Evolutionary conservation across 805 yeast species (phyloP).

Genomic region (Yamadazyma kitorensis): DNA sequence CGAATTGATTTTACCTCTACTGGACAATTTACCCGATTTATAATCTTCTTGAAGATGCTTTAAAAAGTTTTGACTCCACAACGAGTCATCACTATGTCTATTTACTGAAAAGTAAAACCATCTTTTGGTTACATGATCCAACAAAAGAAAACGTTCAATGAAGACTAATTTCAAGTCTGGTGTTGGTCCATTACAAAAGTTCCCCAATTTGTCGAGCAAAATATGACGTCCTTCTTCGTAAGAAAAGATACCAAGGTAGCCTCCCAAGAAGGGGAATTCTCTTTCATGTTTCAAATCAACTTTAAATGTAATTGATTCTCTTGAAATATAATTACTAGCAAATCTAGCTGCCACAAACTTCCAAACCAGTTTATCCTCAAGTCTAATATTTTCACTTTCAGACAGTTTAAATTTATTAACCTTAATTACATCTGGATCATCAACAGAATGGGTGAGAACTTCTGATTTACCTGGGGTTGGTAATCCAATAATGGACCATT

Average conservation of each 20-base stretch:
- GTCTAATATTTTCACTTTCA: slow-evolving; percentile 5
- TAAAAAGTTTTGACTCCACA: slow-evolving; percentile 31
- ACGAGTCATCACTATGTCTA: slow-evolving; percentile 26
- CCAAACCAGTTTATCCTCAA: slow-evolving; percentile 42
- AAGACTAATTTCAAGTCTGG: slow-evolving; percentile 79
- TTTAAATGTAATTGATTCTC: slow-evolving; percentile 21
- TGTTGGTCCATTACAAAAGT: slow-evolving; percentile 30
- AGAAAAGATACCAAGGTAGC: slow-evolving; percentile 79
- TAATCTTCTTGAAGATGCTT: slow-evolving; percentile 10
- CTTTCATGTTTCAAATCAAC: slow-evolving; percentile 17
- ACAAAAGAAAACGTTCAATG: slow-evolving; percentile 60
- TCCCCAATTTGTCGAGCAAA: slow-evolving; percentile 27
- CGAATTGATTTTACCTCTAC: slow-evolving; percentile 12
- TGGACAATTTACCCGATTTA: slow-evolving; percentile 6
- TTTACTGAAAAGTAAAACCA: slow-evolving; percentile 54
- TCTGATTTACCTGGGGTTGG: slow-evolving; percentile 46
- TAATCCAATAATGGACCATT: slow-evolving; percentile 83
- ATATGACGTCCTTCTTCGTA: slow-evolving; percentile 79
- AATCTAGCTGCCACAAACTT: slow-evolving; percentile 47
- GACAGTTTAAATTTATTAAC: slow-evolving; percentile 27
- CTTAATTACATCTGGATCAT: slow-evolving; percentile 23
- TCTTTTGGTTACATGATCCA: slow-evolving; percentile 45
- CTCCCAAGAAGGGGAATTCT: slow-evolving; percentile 83
- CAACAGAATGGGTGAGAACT: slow-evolving; percentile 62
- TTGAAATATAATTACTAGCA: slow-evolving; percentile 32